These are phyloP conservation scores for Pseudogymnoascus verrucosus DNA, from an alignment of 2,329 filamentous ascomycete species.

Conservation along the genomic window DNA sequence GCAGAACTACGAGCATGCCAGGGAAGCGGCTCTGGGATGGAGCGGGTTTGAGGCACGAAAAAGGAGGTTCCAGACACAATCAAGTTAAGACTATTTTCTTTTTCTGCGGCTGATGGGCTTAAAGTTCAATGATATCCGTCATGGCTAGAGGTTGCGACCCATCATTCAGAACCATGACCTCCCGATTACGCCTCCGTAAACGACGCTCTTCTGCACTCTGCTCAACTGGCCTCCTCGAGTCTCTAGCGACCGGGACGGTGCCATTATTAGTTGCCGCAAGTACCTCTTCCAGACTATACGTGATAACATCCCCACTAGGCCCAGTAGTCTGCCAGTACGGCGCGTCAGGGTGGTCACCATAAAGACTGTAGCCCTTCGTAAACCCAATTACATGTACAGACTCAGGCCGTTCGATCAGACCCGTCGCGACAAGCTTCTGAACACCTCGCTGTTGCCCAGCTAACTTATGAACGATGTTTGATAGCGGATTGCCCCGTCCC, in stretches of 20 bases:
- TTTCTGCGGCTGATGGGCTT: background rate
- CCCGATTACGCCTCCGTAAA: slow-evolving; percentile 65
- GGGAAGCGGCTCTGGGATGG: background rate
- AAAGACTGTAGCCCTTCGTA: slow-evolving; percentile 1
- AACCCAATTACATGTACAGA: slow-evolving; percentile 29
- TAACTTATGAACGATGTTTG: background rate
- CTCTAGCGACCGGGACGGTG: slow-evolving; percentile 17
- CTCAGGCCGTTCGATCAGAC: slow-evolving; percentile 36
- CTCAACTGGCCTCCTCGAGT: slow-evolving; percentile 35
- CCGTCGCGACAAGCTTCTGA: slow-evolving; percentile 21
- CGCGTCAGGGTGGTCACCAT: background rate
- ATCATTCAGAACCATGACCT: slow-evolving; percentile 87
- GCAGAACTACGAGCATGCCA: background rate
- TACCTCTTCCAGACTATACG: background rate
- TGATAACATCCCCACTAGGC: background rate
- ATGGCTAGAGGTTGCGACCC: slow-evolving; percentile 66
- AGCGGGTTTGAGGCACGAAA: background rate
- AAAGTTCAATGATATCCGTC: slow-evolving; percentile 66
- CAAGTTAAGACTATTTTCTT: background rate
- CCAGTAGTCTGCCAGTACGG: background rate
- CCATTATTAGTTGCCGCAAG: slow-evolving; percentile 20
- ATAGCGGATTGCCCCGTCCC: slow-evolving; percentile 18
- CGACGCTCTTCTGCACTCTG: slow-evolving; percentile 61
- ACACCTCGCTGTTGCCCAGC: slow-evolving; percentile 17
- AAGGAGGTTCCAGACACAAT: background rate